Evolutionary conservation across 2,329 filamentous ascomycete species (phyloP).

Genomic region (Ophiosphaerella korrae): DNA sequence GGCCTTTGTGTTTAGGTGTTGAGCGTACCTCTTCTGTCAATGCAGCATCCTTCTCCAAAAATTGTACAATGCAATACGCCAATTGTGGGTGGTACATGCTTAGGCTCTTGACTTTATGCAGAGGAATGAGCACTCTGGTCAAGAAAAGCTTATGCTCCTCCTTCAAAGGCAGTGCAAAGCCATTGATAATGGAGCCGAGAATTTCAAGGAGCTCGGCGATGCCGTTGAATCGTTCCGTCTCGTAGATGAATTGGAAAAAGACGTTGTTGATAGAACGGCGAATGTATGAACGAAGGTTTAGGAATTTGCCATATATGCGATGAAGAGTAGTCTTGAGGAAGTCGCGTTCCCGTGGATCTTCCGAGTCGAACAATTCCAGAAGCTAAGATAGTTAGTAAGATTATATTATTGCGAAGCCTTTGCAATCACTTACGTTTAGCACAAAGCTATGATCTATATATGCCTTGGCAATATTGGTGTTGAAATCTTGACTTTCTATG

Average conservation of each 20-base stretch:
- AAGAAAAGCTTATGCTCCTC: slow-evolving; percentile 99
- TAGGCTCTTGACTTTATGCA: slow-evolving; percentile 98
- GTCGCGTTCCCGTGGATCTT: slow-evolving; percentile 94
- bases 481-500: slow-evolving; percentile 99
- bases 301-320: slow-evolving; percentile 97
- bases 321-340: slow-evolving; percentile 98
- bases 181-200: slow-evolving; percentile 97
- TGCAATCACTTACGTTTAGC: slow-evolving; percentile 63
- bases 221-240: slow-evolving; percentile 97
- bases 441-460: slow-evolving; percentile 99
- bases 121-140: slow-evolving; percentile 85
- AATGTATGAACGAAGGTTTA: slow-evolving; percentile 97
- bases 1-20: slow-evolving; percentile 6
- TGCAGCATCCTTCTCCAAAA: slow-evolving; percentile 95
- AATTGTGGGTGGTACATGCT: slow-evolving; percentile 99
- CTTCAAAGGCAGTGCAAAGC: slow-evolving; percentile 93
- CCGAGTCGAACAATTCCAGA: slow-evolving; percentile 97
- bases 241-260: slow-evolving; percentile 99
- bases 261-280: slow-evolving; percentile 99
- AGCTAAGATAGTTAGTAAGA: slow-evolving; percentile 58
- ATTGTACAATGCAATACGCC: slow-evolving; percentile 98
- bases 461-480: slow-evolving; percentile 98
- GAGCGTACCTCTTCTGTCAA: slow-evolving; percentile 87
- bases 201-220: slow-evolving; percentile 97
- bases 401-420: neutral